Base-by-base conservation (phyloP, 768 basidiomycete species). In the Leucogyrophana mollusca region DNA sequence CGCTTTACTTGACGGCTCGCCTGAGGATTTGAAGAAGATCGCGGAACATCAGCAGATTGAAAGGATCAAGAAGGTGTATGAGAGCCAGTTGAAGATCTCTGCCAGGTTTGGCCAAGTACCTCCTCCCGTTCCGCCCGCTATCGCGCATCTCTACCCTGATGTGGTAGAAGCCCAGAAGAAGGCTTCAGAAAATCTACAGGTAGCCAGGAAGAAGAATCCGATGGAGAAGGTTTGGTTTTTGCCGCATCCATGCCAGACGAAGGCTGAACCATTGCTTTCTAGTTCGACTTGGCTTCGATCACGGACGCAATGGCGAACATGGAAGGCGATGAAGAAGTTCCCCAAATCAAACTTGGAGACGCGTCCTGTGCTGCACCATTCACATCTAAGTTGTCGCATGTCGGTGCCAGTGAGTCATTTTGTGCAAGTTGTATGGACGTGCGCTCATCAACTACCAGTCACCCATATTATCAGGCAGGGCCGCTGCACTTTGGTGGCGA, bases 271-370 rank as follows among this genome's bases (percentile, higher is more conserved):
- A 17, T 37, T 16, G 6, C 6, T 37, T n/a, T 27, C 52, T 45
- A 90, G 86, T 92, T 93, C 56, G 87, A 94, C 56, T 57, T 92
- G 53, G 74, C 74, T 9, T 72, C 80, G 2, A 91, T 94, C 54
- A 92, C 89, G 14, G 84, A 87, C 56, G 84, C 88, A 56, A 70
- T 99, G 67, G 80, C 94, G 1, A 88, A 94, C 33, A 85, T 98
- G 83, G 96, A 97, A 38, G 91, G 87, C 9, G 95, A 96, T 13
- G 85, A 90, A 14, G 94, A 98, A 24, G 85, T 94, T 0, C 96
- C 96, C 10, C 92, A 96, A 72, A 99, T 99, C 67, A 99, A 98
- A 69, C 84, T 98, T 22, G 96, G 96, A n/a, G 96, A 98, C 60
- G 96, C 96, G 0, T 97, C 94, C 2, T 97, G 94, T 60, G 96